These are phyloP conservation scores for Triticum monococcum DNA, from an alignment of 176 grass and related monocot genomes.

Conservation along the genomic window DNA sequence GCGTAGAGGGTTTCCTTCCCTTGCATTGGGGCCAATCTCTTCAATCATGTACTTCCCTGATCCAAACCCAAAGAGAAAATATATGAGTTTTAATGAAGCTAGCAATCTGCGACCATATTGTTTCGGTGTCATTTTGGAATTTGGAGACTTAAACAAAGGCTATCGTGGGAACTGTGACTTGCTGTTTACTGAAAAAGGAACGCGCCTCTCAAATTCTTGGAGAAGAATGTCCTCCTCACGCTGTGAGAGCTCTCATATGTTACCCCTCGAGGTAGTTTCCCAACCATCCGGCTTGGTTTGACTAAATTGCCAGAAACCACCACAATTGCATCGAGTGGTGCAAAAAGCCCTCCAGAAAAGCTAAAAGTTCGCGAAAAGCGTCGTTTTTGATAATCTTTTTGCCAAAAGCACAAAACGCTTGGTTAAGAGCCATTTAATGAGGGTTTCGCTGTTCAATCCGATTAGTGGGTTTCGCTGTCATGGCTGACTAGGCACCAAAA, in stretches of 20 bases:
- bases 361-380: too few species aligned
- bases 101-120: slow-evolving; percentile 57
- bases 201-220: slow-evolving; percentile 93
- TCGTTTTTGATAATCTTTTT: too few species aligned
- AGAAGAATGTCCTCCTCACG: slow-evolving; percentile 91
- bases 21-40: slow-evolving; percentile 87
- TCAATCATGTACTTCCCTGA: slow-evolving; percentile 84
- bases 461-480: too few species aligned
- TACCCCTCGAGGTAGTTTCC: slow-evolving; percentile 81
- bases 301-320: too few species aligned
- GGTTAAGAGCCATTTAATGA: too few species aligned
- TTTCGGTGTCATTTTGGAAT: background rate
- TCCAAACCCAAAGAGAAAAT: too few species aligned
- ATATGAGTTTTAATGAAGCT: slow-evolving; percentile 83
- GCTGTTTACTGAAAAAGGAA: slow-evolving; percentile 90
- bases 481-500: too few species aligned
- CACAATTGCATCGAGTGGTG: too few species aligned
- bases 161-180: slow-evolving; percentile 39
- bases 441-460: too few species aligned
- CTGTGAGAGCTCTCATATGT: slow-evolving; percentile 92
- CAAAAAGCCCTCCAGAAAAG: too few species aligned
- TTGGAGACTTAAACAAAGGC: background rate
- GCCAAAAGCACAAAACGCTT: too few species aligned
- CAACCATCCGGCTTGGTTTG: slow-evolving; percentile 79
- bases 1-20: slow-evolving; percentile 68